Evolutionary conservation across 208 protist genomes (phyloP).

Genomic region (Jaenimonas drosophilae): DNA sequence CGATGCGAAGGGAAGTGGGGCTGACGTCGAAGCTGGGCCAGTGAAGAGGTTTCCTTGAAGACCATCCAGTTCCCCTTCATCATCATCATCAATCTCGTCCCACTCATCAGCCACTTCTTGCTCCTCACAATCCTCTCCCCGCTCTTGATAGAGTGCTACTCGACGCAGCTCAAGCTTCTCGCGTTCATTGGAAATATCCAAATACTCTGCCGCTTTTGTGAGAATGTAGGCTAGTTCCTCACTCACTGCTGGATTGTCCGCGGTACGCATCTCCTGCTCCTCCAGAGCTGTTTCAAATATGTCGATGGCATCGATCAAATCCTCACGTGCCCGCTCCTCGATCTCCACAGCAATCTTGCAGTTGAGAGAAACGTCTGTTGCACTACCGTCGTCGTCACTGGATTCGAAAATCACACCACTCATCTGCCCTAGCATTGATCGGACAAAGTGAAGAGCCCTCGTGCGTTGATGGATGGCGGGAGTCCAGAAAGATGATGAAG

Average conservation of each 20-base stretch:
- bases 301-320: slow-evolving; percentile 37
- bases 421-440: slow-evolving; percentile 25
- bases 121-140: background rate
- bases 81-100: slow-evolving; percentile 8
- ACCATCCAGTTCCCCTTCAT: slow-evolving; percentile 9
- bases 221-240: slow-evolving; percentile 23
- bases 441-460: slow-evolving; percentile 34
- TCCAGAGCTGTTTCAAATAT: slow-evolving; percentile 15
- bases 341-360: slow-evolving; percentile 58
- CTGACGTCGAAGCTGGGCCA: too few species aligned
- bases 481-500: too few species aligned
- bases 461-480: too few species aligned
- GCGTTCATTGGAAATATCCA: slow-evolving; percentile 75
- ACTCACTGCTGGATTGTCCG: too few species aligned
- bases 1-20: too few species aligned
- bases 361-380: slow-evolving; percentile 65
- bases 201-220: slow-evolving; percentile 34
- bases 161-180: slow-evolving; percentile 58
- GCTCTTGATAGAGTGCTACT: slow-evolving; percentile 12
- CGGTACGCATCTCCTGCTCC: slow-evolving; percentile 3
- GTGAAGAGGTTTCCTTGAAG: slow-evolving; percentile 66
- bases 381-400: slow-evolving; percentile 24
- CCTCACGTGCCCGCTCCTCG: slow-evolving; percentile 50
- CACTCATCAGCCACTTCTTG: slow-evolving; percentile 6
- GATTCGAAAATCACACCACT: slow-evolving; percentile 15